Evolutionary conservation across 805 yeast species (phyloP), one percentile per base, ranked within the genome.

Genomic region (Saturnispora dispora): DNA sequence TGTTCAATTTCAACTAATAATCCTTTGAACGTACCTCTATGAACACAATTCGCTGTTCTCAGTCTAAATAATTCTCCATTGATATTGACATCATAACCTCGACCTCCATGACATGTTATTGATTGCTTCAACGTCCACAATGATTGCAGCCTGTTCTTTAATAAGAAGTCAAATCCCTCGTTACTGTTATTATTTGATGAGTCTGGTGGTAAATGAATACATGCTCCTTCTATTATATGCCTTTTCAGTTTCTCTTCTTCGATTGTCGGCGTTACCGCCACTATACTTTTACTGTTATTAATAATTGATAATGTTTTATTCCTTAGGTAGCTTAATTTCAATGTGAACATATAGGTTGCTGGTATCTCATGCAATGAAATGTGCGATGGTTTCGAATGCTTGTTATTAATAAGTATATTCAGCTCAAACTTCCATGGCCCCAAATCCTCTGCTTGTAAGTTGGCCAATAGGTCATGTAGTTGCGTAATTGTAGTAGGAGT

Each of bases 11-110:
- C 85, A 27, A 86, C 75, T 36, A 86, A 62, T 36, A 86, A 73
- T 0, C 89, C 89, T 54, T 82, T 77, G 70, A 84, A 86, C 18
- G 72, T 73, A 1, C 95, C 95, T 61, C 85, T 89, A 13, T 85
- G 71, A 47, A 82, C 80, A 39, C 86, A 79, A 60, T 86, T 87
- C 42, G 86, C 82, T 0, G 89, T 77, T 39, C 88, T 69, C 3
- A 87, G 68, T 8, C 70, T 67, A 57, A 82, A 71, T 39, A 69
- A 72, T 15, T 82, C 83, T 5, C 52, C 54, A 40, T 58, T 57
- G 7, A 15, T 27, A 28, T 47, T 53, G 27, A 65, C 63, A 33
- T 73, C 75, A 60, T 82, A 86, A 5, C 78, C 76, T 49, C 75
- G 75, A 0, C 95, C 95, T 9, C 85, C 83, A 54, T 85, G 90